Evolutionary conservation across 345 rosid genomes (phyloP).

Genomic region (Anacardium occidentale): DNA sequence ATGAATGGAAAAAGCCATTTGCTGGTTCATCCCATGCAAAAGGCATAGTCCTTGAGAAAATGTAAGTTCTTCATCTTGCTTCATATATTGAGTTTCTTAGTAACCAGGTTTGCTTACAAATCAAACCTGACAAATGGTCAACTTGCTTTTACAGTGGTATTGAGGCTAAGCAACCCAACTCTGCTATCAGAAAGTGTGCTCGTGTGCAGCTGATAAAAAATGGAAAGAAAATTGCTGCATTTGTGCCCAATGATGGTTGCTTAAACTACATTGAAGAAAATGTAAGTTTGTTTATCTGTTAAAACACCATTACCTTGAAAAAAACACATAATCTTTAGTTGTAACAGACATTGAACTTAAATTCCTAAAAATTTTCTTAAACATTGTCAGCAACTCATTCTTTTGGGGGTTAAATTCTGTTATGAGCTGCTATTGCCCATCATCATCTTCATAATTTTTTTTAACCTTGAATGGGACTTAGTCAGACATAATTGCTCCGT

Average conservation of each 20-base stretch:
- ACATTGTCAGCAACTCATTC: neutral
- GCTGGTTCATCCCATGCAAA: slow-evolving; percentile 85
- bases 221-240: slow-evolving; percentile 42
- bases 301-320: neutral
- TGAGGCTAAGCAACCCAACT: slow-evolving; percentile 45
- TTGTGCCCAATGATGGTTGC: slow-evolving; percentile 45
- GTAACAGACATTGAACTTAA: too few species aligned
- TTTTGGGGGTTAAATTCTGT: neutral
- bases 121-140: neutral
- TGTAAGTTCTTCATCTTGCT: slow-evolving; percentile 31
- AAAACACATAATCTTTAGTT: neutral
- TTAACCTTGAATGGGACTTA: too few species aligned
- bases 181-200: slow-evolving; percentile 44
- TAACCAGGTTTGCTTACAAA: neutral
- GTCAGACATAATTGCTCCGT: too few species aligned
- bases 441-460: neutral
- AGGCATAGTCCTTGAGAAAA: slow-evolving; percentile 77
- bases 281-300: slow-evolving; percentile 17
- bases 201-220: slow-evolving; percentile 44
- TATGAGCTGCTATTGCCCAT: neutral
- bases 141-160: slow-evolving; percentile 28
- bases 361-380: too few species aligned
- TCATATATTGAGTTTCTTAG: neutral
- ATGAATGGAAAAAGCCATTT: slow-evolving; percentile 89
- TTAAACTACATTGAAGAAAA: slow-evolving; percentile 45